A percentile compares a stretch with the other conserved stretches of the same genome.
Conservation (phyloP, 192 early-diverging fungal genomes). For the Geranomyces michiganensis region DNA sequence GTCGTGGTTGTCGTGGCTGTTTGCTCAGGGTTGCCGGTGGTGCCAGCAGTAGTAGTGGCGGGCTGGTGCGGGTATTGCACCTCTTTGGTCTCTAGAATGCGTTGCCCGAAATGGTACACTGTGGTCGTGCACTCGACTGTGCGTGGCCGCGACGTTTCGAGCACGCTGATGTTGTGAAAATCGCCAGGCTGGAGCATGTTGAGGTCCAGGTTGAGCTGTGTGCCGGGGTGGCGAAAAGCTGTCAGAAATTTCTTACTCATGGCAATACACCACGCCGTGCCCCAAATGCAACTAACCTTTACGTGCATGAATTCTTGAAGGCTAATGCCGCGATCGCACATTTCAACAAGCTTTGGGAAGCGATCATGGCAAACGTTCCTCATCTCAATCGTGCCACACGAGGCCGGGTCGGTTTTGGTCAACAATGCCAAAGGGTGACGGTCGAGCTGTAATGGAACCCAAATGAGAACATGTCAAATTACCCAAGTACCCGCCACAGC, state of each 20-base stretch:
- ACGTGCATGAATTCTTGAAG: slow-evolving; percentile 5
- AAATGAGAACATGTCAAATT: background rate
- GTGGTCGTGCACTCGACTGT: slow-evolving; percentile 36
- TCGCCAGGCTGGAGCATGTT: slow-evolving; percentile 15
- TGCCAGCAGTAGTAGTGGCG: background rate
- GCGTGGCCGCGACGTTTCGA: slow-evolving; percentile 10
- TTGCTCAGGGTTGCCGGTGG: background rate
- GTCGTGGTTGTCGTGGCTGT: background rate
- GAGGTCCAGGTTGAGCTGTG: slow-evolving; percentile 25
- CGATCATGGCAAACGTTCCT: slow-evolving; percentile 16
- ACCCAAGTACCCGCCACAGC: background rate
- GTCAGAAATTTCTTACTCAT: background rate
- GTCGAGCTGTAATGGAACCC: slow-evolving; percentile 4
- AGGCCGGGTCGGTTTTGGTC: slow-evolving; percentile 1
- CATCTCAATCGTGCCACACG: background rate
- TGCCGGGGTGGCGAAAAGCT: background rate
- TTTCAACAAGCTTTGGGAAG: slow-evolving; percentile 17
- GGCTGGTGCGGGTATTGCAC: slow-evolving; percentile 11
- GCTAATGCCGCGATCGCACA: slow-evolving; percentile 23
- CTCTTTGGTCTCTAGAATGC: slow-evolving; percentile 36
- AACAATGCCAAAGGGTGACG: slow-evolving; percentile 13
- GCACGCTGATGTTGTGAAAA: slow-evolving; percentile 30
- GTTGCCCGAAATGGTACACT: slow-evolving; percentile 31
- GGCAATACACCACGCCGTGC: background rate
- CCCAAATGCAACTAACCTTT: slow-evolving; percentile 8